Base-by-base conservation (phyloP, 192 early-diverging fungal genomes). In the Haplosporangium gracile region DNA sequence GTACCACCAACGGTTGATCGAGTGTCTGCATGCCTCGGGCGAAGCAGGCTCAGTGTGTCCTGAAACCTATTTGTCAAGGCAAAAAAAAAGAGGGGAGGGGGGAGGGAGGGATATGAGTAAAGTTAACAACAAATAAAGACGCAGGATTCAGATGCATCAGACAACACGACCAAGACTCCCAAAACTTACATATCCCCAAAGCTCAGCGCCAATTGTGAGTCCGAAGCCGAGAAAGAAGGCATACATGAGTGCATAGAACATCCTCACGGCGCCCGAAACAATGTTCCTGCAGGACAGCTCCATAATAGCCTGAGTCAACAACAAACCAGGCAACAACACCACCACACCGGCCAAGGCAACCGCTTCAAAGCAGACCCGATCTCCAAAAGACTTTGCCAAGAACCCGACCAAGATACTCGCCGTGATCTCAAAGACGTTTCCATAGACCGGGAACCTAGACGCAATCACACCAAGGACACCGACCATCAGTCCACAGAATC, bases 171-270 rank as follows among this genome's bases (percentile, higher is more conserved):
- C 10, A 47, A 51, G 47, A 15, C 15, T 40, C n/a, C 69, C 6
- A 38, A 60, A 45, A 72, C 83, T 85, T 85, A 85, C 83, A 85
- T 77, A 80, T 5, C 77, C 78, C 69, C 74, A 88, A 29, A 84
- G 70, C 7, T 87, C 75, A 16, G 82, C 77, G 10, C 89, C 89
- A 72, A 89, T 43, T 18, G 85, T 80, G 7, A 83, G 76, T 49
- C 85, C 89, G 47, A 89, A 89, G 1, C 81, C 89, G 5, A 84
- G 76, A 57, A 87, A 87, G 65, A 89, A 89, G 11, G 89, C 89
- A 42, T 89, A 82, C 89, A 89, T 89, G 53, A 88, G 75, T 0
- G 85, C 84, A 70, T 87, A 87, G 36, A 89, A 80, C 76, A 89
- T 79, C 49, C 85, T 75, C 16, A 86, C 86, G 47, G 88, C 78